phyloP scores from a whole-genome alignment of 1,284 basidiomycete species.

The Naganishia sp. region DNA sequence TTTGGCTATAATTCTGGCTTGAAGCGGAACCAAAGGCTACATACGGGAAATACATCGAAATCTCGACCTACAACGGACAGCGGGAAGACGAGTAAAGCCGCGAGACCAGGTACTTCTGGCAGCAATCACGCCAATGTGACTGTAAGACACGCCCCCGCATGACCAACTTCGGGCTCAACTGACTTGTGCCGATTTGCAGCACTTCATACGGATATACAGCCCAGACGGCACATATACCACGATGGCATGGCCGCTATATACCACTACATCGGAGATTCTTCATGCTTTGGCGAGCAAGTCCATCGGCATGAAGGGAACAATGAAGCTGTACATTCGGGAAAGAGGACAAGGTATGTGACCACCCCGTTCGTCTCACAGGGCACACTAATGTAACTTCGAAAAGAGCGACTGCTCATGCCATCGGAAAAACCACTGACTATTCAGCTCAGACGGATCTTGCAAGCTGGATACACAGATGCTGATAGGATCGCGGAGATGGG shows the following conservation, averaged over 20 bases:
- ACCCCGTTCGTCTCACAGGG: background rate
- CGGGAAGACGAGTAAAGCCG: slow-evolving; percentile 29
- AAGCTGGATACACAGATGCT: slow-evolving; percentile 83
- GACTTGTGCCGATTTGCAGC: slow-evolving; percentile 36
- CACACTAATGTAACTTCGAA: background rate
- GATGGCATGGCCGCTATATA: slow-evolving; percentile 64
- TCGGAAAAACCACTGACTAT: slow-evolving; percentile 85
- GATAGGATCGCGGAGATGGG: slow-evolving; percentile 82
- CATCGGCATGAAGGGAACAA: slow-evolving; percentile 57
- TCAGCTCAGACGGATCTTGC: slow-evolving; percentile 77
- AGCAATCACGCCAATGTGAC: slow-evolving; percentile 35
- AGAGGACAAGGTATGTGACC: slow-evolving; percentile 69
- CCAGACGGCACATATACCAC: slow-evolving; percentile 74
- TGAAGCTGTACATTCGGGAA: slow-evolving; percentile 79
- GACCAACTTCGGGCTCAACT: background rate
- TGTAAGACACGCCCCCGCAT: background rate
- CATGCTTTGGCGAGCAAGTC: slow-evolving; percentile 64
- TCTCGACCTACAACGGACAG: slow-evolving; percentile 13
- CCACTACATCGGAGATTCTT: slow-evolving; percentile 71
- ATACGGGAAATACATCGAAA: slow-evolving; percentile 1
- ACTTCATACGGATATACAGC: slow-evolving; percentile 71
- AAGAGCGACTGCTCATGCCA: slow-evolving; percentile 77
- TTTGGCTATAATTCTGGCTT: slow-evolving; percentile 43
- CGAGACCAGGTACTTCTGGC: slow-evolving; percentile 41
- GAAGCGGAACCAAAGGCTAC: slow-evolving; percentile 31